Percentiles rank a stretch among this genome's conserved stretches.
Evolutionary conservation across 2,329 filamentous ascomycete genomes (phyloP).

Genomic region (Epicoccum nigrum): DNA sequence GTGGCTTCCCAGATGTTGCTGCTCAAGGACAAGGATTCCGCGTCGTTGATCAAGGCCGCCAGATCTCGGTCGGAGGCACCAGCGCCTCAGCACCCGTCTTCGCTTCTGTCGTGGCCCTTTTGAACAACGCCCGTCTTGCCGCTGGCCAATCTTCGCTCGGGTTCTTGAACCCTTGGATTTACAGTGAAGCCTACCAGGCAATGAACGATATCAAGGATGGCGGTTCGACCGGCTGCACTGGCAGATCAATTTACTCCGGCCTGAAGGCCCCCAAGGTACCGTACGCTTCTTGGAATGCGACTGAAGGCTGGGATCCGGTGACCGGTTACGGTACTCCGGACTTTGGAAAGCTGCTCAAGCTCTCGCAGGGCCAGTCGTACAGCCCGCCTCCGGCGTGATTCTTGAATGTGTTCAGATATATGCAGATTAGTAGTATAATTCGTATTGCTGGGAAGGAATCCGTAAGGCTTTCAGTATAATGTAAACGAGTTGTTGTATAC

Average conservation of each 20-base stretch:
- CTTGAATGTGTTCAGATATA: too few species aligned
- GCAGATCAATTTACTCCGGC: conserved; percentile 47
- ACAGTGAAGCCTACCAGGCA: conserved; percentile 51
- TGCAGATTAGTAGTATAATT: background rate
- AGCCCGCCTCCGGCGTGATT: conserved; percentile 1
- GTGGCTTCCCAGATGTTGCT: conserved; percentile 55
- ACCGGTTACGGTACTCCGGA: conserved; percentile 52
- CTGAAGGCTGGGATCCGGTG: conserved; percentile 57
- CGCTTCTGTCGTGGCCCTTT: conserved; percentile 44
- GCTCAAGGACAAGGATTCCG: conserved; percentile 47
- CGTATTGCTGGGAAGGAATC: too few species aligned
- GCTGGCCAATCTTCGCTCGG: conserved; percentile 44
- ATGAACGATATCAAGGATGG: conserved; percentile 58
- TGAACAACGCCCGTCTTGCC: conserved; percentile 48
- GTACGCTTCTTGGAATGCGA: conserved; percentile 59
- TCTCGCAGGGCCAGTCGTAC: conserved; percentile 28
- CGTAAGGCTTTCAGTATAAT: too few species aligned
- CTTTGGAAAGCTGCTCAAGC: conserved; percentile 42
- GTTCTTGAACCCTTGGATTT: conserved; percentile 51
- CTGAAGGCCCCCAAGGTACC: conserved; percentile 49
- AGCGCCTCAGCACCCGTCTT: conserved; percentile 49
- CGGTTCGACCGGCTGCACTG: conserved; percentile 54
- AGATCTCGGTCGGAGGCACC: conserved; percentile 46
- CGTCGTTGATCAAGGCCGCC: conserved; percentile 42
- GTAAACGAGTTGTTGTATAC: too few species aligned